Percentiles rank a stretch among this genome's conserved stretches.
phyloP scores from a whole-genome alignment of 2,329 filamentous ascomycete species.

The Epichloe bromicola region DNA sequence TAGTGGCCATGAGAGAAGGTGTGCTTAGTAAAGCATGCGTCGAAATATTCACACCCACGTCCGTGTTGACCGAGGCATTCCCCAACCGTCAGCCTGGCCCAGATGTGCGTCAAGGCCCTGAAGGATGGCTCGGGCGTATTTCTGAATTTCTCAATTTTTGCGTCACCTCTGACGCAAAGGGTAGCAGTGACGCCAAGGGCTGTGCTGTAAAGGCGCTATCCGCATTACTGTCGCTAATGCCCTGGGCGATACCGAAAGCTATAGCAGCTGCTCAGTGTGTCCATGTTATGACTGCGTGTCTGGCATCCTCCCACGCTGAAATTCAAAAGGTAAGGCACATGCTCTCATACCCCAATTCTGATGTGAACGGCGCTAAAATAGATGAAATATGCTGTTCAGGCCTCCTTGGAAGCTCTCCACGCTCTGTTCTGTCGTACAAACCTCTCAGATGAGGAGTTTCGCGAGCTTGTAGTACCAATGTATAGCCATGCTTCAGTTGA shows the following conservation, averaged over 20 bases:
- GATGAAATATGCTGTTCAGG: conserved; percentile 31
- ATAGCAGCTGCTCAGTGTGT: conserved; percentile 60
- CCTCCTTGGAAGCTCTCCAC: conserved; percentile 72
- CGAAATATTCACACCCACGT: conserved; percentile 78
- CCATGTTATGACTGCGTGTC: conserved; percentile 53
- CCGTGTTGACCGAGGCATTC: conserved; percentile 62
- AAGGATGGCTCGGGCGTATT: conserved; percentile 78
- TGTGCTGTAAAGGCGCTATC: conserved; percentile 67
- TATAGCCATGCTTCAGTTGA: conserved; percentile 59
- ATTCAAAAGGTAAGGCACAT: conserved; percentile 50
- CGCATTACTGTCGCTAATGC: conserved; percentile 64
- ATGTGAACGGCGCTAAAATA: background rate
- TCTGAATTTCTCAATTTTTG: conserved; percentile 63
- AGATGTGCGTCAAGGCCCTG: conserved; percentile 60
- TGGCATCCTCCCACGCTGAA: conserved; percentile 56
- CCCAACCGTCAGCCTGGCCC: conserved; percentile 56
- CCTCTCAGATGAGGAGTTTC: conserved; percentile 66
- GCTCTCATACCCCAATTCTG: no score
- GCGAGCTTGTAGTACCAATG: conserved; percentile 65
- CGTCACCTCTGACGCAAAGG: conserved; percentile 49
- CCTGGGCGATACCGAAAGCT: conserved; percentile 79
- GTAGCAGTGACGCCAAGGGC: conserved; percentile 51
- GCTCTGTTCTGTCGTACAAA: conserved; percentile 64
- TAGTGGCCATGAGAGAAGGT: conserved; percentile 70
- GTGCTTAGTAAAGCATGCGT: conserved; percentile 81